Evolutionary conservation across 129 eudicot genomes (phyloP).

Genomic region (Logfia minima): DNA sequence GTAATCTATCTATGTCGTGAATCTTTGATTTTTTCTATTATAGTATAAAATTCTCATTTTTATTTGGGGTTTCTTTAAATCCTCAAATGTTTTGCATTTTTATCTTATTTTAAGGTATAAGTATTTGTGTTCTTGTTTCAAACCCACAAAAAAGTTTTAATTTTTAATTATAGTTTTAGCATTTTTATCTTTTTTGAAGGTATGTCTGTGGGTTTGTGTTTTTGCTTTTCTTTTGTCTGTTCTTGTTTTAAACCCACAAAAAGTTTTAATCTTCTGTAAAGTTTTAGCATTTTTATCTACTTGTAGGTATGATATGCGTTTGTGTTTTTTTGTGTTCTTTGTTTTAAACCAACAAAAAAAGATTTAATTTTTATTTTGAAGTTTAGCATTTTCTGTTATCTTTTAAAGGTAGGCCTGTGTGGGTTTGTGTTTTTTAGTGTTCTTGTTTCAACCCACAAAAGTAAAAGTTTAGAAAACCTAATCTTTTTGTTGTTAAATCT

Average conservation of each 20-base stretch:
- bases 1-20: background rate
- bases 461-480: background rate
- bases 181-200: background rate
- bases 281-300: background rate
- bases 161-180: background rate
- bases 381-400: background rate
- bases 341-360: background rate
- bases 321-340: background rate
- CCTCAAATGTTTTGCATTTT: background rate
- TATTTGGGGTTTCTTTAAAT: background rate
- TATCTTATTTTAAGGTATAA: background rate
- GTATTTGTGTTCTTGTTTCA: constrained; percentile 11
- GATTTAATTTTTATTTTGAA: background rate
- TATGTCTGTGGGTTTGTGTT: background rate
- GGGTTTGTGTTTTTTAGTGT: constrained; percentile 17
- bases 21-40: background rate
- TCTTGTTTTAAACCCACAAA: background rate
- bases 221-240: background rate
- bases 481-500: constrained; percentile 14
- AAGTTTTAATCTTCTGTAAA: background rate
- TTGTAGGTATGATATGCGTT: background rate
- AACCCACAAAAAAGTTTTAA: constrained; percentile 4
- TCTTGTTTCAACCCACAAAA: constrained; percentile 16
- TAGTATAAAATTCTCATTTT: background rate
- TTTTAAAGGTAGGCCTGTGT: constrained; percentile 1